Evolutionary conservation across 805 yeast genomes (phyloP).

Genomic region (Pichia pseudocactophila): DNA sequence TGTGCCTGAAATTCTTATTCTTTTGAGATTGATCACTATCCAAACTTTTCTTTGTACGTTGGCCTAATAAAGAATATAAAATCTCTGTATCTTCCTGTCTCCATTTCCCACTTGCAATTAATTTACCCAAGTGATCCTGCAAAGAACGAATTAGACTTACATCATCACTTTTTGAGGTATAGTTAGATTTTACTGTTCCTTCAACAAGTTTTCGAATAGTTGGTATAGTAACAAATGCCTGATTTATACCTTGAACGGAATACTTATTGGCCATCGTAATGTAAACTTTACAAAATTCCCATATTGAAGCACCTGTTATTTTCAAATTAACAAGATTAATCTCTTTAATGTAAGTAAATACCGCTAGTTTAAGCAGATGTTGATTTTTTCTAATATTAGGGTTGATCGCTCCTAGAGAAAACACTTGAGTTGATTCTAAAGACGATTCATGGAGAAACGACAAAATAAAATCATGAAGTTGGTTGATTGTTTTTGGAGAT

Average conservation of each 20-base stretch:
- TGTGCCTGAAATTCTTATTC: constrained; percentile 11
- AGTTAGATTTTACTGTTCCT: constrained; percentile 42
- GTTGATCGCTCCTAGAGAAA: constrained; percentile 65
- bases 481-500: constrained; percentile 48
- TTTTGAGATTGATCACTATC: constrained; percentile 8
- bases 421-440: constrained; percentile 49
- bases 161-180: constrained; percentile 42
- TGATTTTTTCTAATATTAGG: constrained; percentile 55
- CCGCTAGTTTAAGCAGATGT: constrained; percentile 35
- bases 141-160: constrained; percentile 36
- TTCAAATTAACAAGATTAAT: constrained; percentile 50
- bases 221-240: constrained; percentile 23
- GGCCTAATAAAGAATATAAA: constrained; percentile 40
- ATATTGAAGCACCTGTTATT: constrained; percentile 48
- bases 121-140: constrained; percentile 43
- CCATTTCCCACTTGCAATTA: constrained; percentile 42
- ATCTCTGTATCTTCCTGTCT: constrained; percentile 35
- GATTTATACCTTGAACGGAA: constrained; percentile 16
- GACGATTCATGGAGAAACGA: constrained; percentile 53
- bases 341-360: constrained; percentile 41
- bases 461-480: constrained; percentile 46
- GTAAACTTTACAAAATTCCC: constrained; percentile 58
- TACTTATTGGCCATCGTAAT: constrained; percentile 29
- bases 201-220: constrained; percentile 44
- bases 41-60: constrained; percentile 16